Conservation (phyloP, 129 eudicot genomes). For the sunflower (Helianthus annuus) region HanXRQr2.0-SUNRISE NC_035444.2:90026381-90026880, state of each 20-base stretch:
- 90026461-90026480: background rate
- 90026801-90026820: too few species aligned
- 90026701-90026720: constrained; percentile 60
- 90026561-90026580: constrained; percentile 55
- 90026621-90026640: constrained; percentile 60
- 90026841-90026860: constrained; percentile 57
- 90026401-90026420: background rate
- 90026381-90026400: background rate
- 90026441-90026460: background rate
- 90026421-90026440: background rate
- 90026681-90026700: constrained; percentile 52
- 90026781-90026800: too few species aligned
- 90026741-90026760: constrained; percentile 28
- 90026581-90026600: constrained; percentile 58
- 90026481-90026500: constrained; percentile 2
- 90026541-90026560: constrained; percentile 57
- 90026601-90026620: constrained; percentile 53
- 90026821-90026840: too few species aligned
- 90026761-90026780: background rate
- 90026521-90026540: constrained; percentile 57
- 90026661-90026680: constrained; percentile 48
- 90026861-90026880: constrained; percentile 53
- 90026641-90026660: constrained; percentile 55
- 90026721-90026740: constrained; percentile 60
- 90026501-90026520: constrained; percentile 49